Conservation (phyloP, 495 filamentous ascomycete genomes). For the Hapsidospora chrysogenum region DNA sequence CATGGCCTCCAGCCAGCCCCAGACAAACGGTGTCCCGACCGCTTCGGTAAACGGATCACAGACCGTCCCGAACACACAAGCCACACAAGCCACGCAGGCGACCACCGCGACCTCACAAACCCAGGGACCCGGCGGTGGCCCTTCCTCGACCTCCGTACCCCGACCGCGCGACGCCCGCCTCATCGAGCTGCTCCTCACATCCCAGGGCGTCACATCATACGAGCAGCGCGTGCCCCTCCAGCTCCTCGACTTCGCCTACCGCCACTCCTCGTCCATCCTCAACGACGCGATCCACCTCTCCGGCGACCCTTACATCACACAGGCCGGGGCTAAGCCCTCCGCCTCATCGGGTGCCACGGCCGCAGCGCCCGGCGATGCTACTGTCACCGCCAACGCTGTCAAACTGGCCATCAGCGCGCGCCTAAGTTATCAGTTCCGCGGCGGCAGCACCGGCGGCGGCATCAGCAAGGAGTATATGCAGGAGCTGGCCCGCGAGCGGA, state of each 20-base stretch:
- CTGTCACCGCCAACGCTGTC: conserved; percentile 26
- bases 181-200: conserved; percentile 78
- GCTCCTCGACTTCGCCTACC: conserved; percentile 94
- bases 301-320: conserved; percentile 42
- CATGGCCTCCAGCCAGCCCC: conserved; percentile 9
- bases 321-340: conserved; percentile 30
- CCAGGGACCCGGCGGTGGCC: conserved; percentile 11
- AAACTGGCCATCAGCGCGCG: conserved; percentile 31
- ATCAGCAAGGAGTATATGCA: conserved; percentile 75
- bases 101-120: conserved; percentile 5
- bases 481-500: conserved; percentile 69
- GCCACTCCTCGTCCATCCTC: conserved; percentile 48
- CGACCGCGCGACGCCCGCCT: conserved; percentile 83
- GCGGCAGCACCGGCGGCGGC: conserved; percentile 22
- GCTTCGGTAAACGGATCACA: conserved; percentile 15
- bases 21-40: conserved; percentile 23
- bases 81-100: conserved; percentile 18
- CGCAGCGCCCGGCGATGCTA: conserved; percentile 25
- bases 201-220: conserved; percentile 75
- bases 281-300: conserved; percentile 47
- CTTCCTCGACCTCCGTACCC: conserved; percentile 25
- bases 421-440: conserved; percentile 34
- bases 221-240: conserved; percentile 88
- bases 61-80: conserved; percentile 11
- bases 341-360: conserved; percentile 24